Conservation (phyloP, 2,329 filamentous ascomycete species). For the Zymoseptoria pseudotritici region DNA sequence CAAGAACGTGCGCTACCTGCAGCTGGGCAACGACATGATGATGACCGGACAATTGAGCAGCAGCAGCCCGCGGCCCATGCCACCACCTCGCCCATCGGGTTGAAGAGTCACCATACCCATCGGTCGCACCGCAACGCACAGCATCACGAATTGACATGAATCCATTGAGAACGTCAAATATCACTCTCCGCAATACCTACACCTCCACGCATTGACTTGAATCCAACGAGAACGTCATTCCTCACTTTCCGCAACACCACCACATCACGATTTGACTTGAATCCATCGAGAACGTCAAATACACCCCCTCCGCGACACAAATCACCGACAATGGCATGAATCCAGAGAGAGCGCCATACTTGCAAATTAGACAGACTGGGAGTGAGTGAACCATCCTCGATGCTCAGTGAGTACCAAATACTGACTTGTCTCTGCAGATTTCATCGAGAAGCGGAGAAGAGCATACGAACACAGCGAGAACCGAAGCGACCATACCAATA, state of each 20-base stretch:
- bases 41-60: neutral
- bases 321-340: neutral
- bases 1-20: conserved; percentile 62
- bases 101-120: neutral
- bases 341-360: neutral
- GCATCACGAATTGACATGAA: neutral
- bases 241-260: neutral
- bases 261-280: neutral
- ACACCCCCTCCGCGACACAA: neutral
- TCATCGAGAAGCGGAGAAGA: neutral
- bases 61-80: neutral
- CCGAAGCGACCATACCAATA: neutral
- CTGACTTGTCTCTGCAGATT: neutral
- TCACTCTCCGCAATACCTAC: neutral
- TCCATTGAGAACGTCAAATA: neutral
- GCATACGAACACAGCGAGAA: neutral
- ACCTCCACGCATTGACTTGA: neutral
- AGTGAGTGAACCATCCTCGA: neutral
- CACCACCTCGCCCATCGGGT: neutral
- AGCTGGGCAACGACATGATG: conserved; percentile 67
- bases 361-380: neutral
- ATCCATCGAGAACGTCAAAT: neutral
- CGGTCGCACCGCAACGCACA: neutral
- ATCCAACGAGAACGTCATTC: neutral
- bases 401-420: neutral